Evolutionary conservation across 176 grass and related monocot genomes (phyloP), one percentile per base, ranked within the genome.

Genomic region (Tuctoria greenei): DNA sequence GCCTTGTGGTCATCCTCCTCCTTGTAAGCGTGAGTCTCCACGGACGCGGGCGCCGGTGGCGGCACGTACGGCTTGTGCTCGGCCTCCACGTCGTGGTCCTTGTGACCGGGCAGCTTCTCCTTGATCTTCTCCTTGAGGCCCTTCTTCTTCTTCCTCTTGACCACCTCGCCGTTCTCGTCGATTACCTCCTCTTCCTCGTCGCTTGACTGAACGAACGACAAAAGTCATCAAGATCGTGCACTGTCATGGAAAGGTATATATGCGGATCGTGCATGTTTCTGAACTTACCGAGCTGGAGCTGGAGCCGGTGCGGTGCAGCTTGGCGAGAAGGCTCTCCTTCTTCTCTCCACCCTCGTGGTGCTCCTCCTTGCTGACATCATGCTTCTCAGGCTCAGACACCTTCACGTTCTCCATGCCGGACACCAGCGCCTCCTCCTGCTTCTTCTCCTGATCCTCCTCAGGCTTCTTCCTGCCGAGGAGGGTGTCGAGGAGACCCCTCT

Each of bases 141-240:
- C 87, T 92, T 95, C 89, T 99, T 94, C 79, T 92, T 99, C 75
- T 87, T 95, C 80, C 79, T 95, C 92, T 92, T 99, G 39, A 88
- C 59, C 7, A 88, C 40, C 84, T 89, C 78, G 0, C 86, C 83
- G 75, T 81, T 86, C 55, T 93, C 92, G 10, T 90, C 89, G 35
- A 88, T 91, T 52, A 75, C 80, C 63, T 81, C 93, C 64, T 86
- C 84, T 37, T 99, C 96, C 74, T 99, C 96, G 8, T 95, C 95
- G 44, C 90, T 93, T 26, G 90, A 93, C 94, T 97, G 86, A 8
- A 73, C 17, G 23, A 4, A 64, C 4, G 61, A 65, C 43, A 64
- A 20, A 51, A 51, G 17, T 0, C 11, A 11, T 20, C 6, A 20
- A 17, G 47, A 51, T 51, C 14, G 2, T 4, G 10, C 45, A 47